Evolutionary conservation across 257 asterid species (phyloP).

Genomic region (Petunia axillaris): DNA sequence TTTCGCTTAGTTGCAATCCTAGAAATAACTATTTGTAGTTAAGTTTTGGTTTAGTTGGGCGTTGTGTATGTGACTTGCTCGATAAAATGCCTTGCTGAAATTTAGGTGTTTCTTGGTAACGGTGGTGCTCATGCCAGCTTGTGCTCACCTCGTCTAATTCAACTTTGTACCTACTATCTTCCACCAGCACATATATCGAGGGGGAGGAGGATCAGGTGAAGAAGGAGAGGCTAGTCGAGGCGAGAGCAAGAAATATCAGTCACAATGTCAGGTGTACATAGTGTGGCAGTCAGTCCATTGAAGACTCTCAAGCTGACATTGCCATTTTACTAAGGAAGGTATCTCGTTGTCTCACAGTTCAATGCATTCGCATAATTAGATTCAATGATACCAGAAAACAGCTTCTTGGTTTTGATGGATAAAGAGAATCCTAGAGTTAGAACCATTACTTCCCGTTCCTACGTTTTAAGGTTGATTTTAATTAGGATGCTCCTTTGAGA

Average conservation of each 20-base stretch:
- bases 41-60: background rate
- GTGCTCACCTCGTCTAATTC: too few species aligned
- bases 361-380: background rate
- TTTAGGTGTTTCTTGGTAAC: background rate
- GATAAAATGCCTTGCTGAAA: slow-evolving; percentile 16
- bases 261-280: slow-evolving; percentile 96
- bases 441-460: background rate
- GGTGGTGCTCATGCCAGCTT: too few species aligned
- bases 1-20: too few species aligned
- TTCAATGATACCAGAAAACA: background rate
- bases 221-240: slow-evolving; percentile 72
- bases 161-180: too few species aligned
- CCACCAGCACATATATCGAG: slow-evolving; percentile 24
- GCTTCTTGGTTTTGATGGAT: background rate
- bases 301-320: slow-evolving; percentile 93
- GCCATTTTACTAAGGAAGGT: slow-evolving; percentile 94
- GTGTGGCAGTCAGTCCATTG: slow-evolving; percentile 97
- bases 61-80: background rate
- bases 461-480: background rate
- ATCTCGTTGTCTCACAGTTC: slow-evolving; percentile 9
- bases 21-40: too few species aligned
- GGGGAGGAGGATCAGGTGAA: slow-evolving; percentile 54
- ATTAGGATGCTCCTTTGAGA: background rate
- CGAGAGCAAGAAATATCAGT: slow-evolving; percentile 88
- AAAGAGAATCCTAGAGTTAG: background rate